Base-by-base conservation (phyloP, 768 basidiomycete genomes). In the Termitomyces titanicus region DNA sequence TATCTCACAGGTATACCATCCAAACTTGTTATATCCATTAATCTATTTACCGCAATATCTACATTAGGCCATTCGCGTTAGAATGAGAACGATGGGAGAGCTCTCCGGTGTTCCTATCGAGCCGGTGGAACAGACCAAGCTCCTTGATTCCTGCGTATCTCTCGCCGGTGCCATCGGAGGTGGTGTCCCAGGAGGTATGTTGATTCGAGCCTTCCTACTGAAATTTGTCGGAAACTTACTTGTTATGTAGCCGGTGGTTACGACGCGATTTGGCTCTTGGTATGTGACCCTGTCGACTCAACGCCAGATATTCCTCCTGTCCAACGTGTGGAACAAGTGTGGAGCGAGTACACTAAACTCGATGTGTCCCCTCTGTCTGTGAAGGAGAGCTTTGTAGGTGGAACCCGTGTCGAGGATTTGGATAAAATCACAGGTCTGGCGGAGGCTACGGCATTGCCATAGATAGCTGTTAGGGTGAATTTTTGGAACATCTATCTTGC, bases 261-360 rank as follows among this genome's bases (percentile, higher is more conserved):
- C 69, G 97, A 99, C 66, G 97, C 97, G 7, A 82, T 98, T 55
- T 98, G 94, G 93, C 75, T 99, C 5, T 81, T 99, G 15, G 82
- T 94, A 17, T 80, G 89, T 63, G 86, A 89, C 45, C 79, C 84
- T 35, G 62, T 72, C 57, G 69, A 72, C 46, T 70, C 73, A 39
- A 70, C 70, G 35, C 75, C 77, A 9, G 73, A 78, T 56, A 72
- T 79, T 61, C 66, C 70, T 52, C 84, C 90, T 3, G 66, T 83
- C 24, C 68, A 77, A 29, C 80, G 82, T 22, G 76, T 94, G 44
- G 87, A 92, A 68, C 72, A 75, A 52, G 74, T 85, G 6, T 94
- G 92, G 92, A 73, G 74, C 51, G 70, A 64, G 33, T 90, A 86
- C 70, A 76, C 72, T 24, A 79, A 80, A 25, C 75, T 86, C 35